Base-by-base conservation (phyloP, 2,329 filamentous ascomycete genomes). In the Aspergillus sp. region DNA sequence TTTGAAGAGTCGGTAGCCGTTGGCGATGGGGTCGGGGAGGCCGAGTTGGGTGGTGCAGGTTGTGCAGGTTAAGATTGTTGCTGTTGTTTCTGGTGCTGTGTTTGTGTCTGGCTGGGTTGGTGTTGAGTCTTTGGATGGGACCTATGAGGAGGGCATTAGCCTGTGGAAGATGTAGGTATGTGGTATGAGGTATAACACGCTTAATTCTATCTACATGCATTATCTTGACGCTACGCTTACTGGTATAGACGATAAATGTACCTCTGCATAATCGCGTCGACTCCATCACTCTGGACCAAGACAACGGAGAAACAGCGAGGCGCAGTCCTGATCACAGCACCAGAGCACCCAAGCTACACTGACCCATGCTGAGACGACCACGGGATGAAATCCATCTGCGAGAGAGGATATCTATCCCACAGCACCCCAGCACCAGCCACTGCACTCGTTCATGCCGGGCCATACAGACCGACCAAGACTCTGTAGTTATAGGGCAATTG, bases 401-500 rank as follows among this genome's bases (percentile, higher is more conserved):
- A 60, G 58, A 65, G 74, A 76, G 71, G 72, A 76, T 76, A 70
- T 70, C 72, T 74, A 61, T 67, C 30, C 55, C 30, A 2, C 7
- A 4, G 13, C 23, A 8, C 12, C 28, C 53, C 47, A 12, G 7
- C 41, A 36, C 21, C 19, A 19, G 39, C 21, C n/a, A 15, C n/a
- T 30, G 52, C 43, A 57, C 52, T 55, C 36, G 43, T 36, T 38
- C 57, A 55, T 54, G 23, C 50, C 52, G 28, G 49, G 28, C 21
- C 32, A 23, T 50, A 36, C 53, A 19, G 38, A 52, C n/a, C 45
- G 55, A 61, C 10, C 53, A 54, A 63, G 58, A 61, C 59, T 36
- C 53, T 54, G 25, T 82, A 69, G 59, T 72, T 86, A 64, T 86
- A 70, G 82, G 84, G 82, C 79, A 82, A 72, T 80, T 82, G 84